These are phyloP conservation scores for Pyrus betulifolia DNA, from an alignment of 306 rosid genomes.

Conservation along the genomic window DNA sequence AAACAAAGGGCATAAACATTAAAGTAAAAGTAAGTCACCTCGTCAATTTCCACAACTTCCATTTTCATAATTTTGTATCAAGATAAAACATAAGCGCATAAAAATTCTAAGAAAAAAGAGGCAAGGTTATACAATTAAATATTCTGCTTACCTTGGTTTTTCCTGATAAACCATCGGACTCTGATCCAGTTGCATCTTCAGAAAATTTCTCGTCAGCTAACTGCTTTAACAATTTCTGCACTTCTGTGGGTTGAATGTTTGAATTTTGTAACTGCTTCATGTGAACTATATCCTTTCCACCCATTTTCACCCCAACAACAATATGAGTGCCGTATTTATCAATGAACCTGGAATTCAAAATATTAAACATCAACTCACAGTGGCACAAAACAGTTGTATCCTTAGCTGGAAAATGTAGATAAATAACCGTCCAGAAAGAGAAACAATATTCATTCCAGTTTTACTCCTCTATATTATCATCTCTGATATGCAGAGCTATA, in stretches of 20 bases:
- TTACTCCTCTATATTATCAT: background rate
- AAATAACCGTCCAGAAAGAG: background rate
- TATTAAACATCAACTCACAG: background rate
- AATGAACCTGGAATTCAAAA: conserved; percentile 62
- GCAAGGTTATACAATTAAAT: background rate
- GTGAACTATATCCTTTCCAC: conserved; percentile 82
- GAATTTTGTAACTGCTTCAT: conserved; percentile 65
- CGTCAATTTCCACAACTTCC: background rate
- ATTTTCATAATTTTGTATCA: background rate
- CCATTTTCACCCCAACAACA: conserved; percentile 92
- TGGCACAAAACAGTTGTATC: background rate
- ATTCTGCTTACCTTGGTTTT: conserved; percentile 37
- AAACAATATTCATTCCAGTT: background rate
- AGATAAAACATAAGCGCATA: background rate
- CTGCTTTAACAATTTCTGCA: conserved; percentile 67
- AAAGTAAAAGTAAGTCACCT: background rate
- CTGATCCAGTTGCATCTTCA: conserved; percentile 25
- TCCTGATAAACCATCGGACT: conserved; percentile 30
- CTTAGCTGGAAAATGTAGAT: too few species aligned
- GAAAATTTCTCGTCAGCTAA: conserved; percentile 70
- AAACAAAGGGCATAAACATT: conserved; percentile 11
- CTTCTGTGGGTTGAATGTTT: conserved; percentile 41
- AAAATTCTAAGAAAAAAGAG: background rate
- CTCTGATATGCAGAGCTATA: background rate
- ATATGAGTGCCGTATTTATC: conserved; percentile 84